Conservation (phyloP, 345 rosid species). For the Balakata baccata region DNA sequence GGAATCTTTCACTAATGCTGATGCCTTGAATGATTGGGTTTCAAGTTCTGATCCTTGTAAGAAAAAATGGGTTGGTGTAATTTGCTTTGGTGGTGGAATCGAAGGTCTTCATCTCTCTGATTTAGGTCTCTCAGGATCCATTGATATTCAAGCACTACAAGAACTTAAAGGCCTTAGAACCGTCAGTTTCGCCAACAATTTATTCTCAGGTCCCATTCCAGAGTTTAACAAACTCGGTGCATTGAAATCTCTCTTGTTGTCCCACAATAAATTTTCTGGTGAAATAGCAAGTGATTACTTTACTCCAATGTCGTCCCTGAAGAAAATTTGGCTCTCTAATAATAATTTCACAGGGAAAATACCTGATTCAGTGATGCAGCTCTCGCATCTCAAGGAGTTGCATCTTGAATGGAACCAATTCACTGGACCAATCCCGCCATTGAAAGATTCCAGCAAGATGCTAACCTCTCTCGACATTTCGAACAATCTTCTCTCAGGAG, state of each 20-base stretch:
- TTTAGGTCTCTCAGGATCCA: slow-evolving; percentile 24
- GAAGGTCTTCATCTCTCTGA: slow-evolving; percentile 22
- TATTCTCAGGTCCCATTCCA: slow-evolving; percentile 27
- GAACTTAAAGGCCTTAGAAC: slow-evolving; percentile 26
- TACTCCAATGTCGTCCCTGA: slow-evolving; percentile 27
- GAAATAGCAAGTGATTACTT: slow-evolving; percentile 21
- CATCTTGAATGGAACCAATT: slow-evolving; percentile 63
- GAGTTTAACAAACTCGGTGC: slow-evolving; percentile 27
- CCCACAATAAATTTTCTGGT: slow-evolving; percentile 21
- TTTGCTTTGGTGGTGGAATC: slow-evolving; percentile 20
- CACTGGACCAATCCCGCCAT: slow-evolving; percentile 56
- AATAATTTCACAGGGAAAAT: slow-evolving; percentile 26
- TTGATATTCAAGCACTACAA: slow-evolving; percentile 20
- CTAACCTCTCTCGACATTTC: slow-evolving; percentile 46
- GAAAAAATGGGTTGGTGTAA: slow-evolving; percentile 19
- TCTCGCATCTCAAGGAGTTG: slow-evolving; percentile 51
- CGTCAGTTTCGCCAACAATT: slow-evolving; percentile 22
- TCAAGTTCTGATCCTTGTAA: slow-evolving; percentile 20
- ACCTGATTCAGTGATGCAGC: slow-evolving; percentile 22
- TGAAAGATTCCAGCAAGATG: slow-evolving; percentile 15
- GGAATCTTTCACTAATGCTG: slow-evolving; percentile 10
- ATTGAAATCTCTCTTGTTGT: slow-evolving; percentile 23
- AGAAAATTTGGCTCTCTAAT: slow-evolving; percentile 29
- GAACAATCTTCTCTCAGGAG: slow-evolving; percentile 57
- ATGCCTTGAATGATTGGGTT: slow-evolving; percentile 21